Conservation (phyloP, 2,329 filamentous ascomycete genomes). For the Verticillium nubilum region DNA sequence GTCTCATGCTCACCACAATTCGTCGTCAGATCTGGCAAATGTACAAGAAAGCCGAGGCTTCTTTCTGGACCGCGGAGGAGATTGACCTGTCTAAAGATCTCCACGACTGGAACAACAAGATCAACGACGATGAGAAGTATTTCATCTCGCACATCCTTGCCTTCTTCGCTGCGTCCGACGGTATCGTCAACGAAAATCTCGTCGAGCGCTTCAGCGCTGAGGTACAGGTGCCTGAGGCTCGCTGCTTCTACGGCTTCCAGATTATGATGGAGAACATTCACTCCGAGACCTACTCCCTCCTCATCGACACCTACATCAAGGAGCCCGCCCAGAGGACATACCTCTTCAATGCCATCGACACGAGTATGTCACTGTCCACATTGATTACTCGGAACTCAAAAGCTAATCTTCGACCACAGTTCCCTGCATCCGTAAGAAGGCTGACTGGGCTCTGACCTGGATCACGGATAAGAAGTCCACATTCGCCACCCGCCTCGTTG, state of each 20-base stretch:
- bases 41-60: slow-evolving; percentile 99
- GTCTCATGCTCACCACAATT: slow-evolving; percentile 3
- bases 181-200: slow-evolving; percentile 99
- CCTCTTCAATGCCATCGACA: slow-evolving; percentile 98
- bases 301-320: slow-evolving; percentile 99
- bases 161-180: slow-evolving; percentile 98
- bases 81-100: slow-evolving; percentile 98
- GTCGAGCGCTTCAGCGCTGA: slow-evolving; percentile 96
- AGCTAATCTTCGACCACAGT: slow-evolving; percentile 42
- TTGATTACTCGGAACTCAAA: background rate
- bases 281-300: slow-evolving; percentile 97
- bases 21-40: slow-evolving; percentile 89
- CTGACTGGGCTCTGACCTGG: slow-evolving; percentile 95
- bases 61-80: slow-evolving; percentile 99
- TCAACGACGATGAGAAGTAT: slow-evolving; percentile 96
- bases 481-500: slow-evolving; percentile 91
- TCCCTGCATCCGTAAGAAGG: slow-evolving; percentile 97
- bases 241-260: slow-evolving; percentile 99
- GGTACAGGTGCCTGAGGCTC: slow-evolving; percentile 94
- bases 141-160: slow-evolving; percentile 98
- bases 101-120: slow-evolving; percentile 97
- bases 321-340: slow-evolving; percentile 90
- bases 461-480: slow-evolving; percentile 90
- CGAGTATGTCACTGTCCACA: slow-evolving; percentile 55
- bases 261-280: slow-evolving; percentile 99